A percentile compares a stretch with the other conserved stretches of the same genome.
Conservation (phyloP, 1,139 yeast species). For the Eremothecium cymbalariae region DNA sequence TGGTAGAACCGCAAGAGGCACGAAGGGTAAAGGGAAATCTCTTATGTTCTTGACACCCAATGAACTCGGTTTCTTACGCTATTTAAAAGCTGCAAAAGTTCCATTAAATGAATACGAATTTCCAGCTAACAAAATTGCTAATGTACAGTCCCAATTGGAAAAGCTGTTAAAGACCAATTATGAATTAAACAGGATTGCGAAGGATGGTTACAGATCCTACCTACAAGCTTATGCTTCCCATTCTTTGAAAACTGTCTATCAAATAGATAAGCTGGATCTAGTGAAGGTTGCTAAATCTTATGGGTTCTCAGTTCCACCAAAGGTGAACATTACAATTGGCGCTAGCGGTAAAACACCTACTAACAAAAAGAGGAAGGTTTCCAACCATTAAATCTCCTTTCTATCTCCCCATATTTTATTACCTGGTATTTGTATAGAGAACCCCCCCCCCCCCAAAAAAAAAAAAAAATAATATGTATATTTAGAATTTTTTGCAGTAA, state of each 20-base stretch:
- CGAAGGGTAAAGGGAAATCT: conserved; percentile 84
- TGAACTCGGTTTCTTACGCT: conserved; percentile 89
- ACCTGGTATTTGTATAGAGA: too few species aligned
- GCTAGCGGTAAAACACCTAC: conserved; percentile 63
- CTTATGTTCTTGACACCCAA: conserved; percentile 91
- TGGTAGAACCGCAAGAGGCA: conserved; percentile 97
- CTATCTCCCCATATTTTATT: too few species aligned
- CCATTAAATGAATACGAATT: conserved; percentile 96
- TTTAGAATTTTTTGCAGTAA: too few species aligned
- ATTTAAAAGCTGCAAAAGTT: conserved; percentile 92
- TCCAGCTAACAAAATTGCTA: conserved; percentile 87
- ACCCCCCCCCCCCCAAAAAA: too few species aligned
- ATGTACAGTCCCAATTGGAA: conserved; percentile 87
- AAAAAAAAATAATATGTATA: too few species aligned
- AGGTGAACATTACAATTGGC: conserved; percentile 92
- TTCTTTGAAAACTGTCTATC: conserved; percentile 90
- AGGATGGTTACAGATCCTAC: conserved; percentile 94
- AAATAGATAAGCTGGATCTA: conserved; percentile 87
- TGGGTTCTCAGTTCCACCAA: conserved; percentile 94
- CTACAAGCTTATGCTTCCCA: conserved; percentile 96
- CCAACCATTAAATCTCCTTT: conserved; percentile 9
- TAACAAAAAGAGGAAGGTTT: conserved; percentile 24
- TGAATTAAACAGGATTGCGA: conserved; percentile 91
- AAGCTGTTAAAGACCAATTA: conserved; percentile 86
- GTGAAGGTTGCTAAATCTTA: conserved; percentile 92